phyloP scores from a whole-genome alignment of 169 alveolate species.

The Eimeria falciformis region DNA sequence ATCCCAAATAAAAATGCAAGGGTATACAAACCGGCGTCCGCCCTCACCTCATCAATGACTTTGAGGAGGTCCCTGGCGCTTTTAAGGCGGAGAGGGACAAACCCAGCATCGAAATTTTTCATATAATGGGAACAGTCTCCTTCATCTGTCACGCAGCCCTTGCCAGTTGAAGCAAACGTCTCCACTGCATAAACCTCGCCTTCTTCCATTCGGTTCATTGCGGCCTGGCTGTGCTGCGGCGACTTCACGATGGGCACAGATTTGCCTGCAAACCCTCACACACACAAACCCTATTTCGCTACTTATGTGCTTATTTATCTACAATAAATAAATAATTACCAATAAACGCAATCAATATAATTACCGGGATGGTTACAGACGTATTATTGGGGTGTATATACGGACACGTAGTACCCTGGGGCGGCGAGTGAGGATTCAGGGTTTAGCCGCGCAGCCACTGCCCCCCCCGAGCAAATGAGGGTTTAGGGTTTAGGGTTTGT shows the following conservation, averaged over 20 bases:
- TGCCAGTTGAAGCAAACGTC: conserved; percentile 99
- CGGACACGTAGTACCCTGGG: neutral
- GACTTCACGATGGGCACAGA: conserved; percentile 98
- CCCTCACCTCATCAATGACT: conserved; percentile 89
- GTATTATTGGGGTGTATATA: too few relatives aligned
- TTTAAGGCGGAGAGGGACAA: conserved; percentile 92
- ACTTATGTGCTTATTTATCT: neutral
- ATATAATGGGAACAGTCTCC: conserved; percentile 97
- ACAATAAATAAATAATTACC: too few relatives aligned
- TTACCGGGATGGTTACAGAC: too few relatives aligned
- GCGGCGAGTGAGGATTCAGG: neutral
- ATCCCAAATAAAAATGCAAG: too few relatives aligned
- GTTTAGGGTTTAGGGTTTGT: conserved; percentile 42
- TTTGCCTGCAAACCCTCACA: conserved; percentile 85
- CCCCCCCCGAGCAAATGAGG: neutral
- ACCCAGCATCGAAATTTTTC: conserved; percentile 95
- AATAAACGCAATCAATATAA: too few relatives aligned
- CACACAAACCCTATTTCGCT: neutral
- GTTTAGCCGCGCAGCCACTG: neutral
- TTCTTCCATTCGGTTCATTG: conserved; percentile 97
- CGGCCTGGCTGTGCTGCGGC: conserved; percentile 78
- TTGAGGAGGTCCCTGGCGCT: conserved; percentile 94
- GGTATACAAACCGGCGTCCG: too few relatives aligned
- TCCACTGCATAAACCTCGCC: conserved; percentile 99
- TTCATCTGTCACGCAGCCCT: conserved; percentile 92